A percentile compares a stretch with the other conserved stretches of the same genome.
phyloP scores from a whole-genome alignment of 768 basidiomycete genomes.

The Leccinum subgranulosum region DNA sequence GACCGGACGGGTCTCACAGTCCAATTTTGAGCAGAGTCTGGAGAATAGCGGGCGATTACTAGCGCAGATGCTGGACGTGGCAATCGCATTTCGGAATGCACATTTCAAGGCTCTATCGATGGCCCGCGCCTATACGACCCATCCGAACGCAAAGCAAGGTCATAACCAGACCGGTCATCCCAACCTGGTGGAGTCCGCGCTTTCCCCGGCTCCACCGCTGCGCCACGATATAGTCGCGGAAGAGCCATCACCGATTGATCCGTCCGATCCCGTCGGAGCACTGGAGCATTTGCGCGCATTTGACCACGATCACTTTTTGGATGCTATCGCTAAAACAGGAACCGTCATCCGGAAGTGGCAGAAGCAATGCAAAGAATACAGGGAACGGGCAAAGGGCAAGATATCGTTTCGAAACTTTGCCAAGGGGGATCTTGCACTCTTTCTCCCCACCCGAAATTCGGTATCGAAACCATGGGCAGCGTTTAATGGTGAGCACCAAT shows the following conservation, averaged over 20 bases:
- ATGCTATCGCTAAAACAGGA: conserved; percentile 77
- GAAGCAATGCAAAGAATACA: conserved; percentile 94
- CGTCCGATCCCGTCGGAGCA: conserved; percentile 67
- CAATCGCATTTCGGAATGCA: conserved; percentile 71
- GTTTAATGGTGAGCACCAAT: conserved; percentile 77
- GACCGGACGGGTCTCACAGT: conserved; percentile 63
- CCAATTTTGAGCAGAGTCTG: conserved; percentile 61
- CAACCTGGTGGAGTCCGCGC: conserved; percentile 47
- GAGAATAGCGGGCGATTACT: conserved; percentile 67
- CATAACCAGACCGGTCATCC: conserved; percentile 22
- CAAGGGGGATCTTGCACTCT: conserved; percentile 93
- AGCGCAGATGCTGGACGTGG: conserved; percentile 79
- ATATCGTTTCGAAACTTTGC: conserved; percentile 95
- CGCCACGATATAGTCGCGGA: conserved; percentile 48
- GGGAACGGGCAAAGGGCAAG: conserved; percentile 94
- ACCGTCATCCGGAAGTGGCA: conserved; percentile 94
- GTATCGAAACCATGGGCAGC: conserved; percentile 96
- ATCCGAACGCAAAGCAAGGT: conserved; percentile 51
- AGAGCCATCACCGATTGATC: conserved; percentile 76
- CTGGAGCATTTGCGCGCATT: conserved; percentile 69
- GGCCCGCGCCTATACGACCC: conserved; percentile 53
- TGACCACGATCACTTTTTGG: conserved; percentile 83
- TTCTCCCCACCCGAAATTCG: conserved; percentile 93
- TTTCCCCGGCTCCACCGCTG: conserved; percentile 44
- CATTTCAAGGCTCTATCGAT: conserved; percentile 69